These are phyloP conservation scores for Mucor velutinosus DNA, from an alignment of 371 early-diverging fungal genomes.

Conservation along the genomic window DNA sequence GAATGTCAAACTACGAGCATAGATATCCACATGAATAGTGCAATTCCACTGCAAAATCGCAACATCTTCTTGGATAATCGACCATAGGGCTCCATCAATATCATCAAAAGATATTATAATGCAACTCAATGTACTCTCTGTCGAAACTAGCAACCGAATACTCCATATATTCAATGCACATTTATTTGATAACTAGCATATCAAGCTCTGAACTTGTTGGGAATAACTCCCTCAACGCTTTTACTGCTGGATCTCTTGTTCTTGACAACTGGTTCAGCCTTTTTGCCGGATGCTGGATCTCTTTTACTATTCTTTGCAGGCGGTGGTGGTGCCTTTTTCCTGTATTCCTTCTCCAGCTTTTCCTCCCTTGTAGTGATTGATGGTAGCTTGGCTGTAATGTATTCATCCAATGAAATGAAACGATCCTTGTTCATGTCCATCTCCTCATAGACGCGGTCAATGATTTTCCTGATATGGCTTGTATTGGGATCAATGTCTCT, in stretches of 20 bases:
- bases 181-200: not conserved
- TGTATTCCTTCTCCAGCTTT: not conserved
- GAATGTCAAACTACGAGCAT: no score
- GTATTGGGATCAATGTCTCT: slow-evolving; percentile 36
- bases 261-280: not conserved
- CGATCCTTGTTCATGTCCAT: slow-evolving; percentile 38
- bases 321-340: not conserved
- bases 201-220: not conserved
- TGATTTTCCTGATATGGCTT: slow-evolving; percentile 37
- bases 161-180: not conserved
- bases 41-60: no score
- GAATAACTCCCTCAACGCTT: not conserved
- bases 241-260: not conserved
- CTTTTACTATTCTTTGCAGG: not conserved
- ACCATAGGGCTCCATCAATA: no score
- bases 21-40: no score
- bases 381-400: slow-evolving; percentile 28
- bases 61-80: no score
- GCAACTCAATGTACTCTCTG: not conserved
- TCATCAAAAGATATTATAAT: no score
- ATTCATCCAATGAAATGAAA: slow-evolving; percentile 37
- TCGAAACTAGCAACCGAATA: not conserved
- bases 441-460: slow-evolving; percentile 43
- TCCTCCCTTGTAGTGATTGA: slow-evolving; percentile 22
- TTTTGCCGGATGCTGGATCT: not conserved